A percentile compares a stretch with the other conserved stretches of the same genome.
Conservation (phyloP, 768 basidiomycete genomes). For the Boletus subparvulus region DNA sequence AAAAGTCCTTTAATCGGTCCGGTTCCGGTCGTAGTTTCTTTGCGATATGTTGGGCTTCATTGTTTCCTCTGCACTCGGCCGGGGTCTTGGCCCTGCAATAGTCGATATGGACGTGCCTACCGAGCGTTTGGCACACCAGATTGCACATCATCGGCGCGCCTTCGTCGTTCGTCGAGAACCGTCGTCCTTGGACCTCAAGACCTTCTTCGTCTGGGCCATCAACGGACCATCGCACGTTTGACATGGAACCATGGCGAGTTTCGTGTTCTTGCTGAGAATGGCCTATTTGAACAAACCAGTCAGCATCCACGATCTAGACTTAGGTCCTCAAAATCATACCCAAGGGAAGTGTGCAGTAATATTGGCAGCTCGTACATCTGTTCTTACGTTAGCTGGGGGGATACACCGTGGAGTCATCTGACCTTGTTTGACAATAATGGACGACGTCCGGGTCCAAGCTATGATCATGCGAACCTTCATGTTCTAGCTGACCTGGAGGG, state of each 20-base stretch:
- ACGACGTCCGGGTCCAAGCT: conserved; percentile 41
- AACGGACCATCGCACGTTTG: conserved; percentile 52
- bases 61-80: conserved; percentile 36
- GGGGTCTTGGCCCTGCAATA: conserved; percentile 45
- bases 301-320: not conserved
- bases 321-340: conserved; percentile 32
- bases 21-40: conserved; percentile 44
- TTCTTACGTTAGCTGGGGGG: not conserved
- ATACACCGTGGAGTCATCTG: conserved; percentile 3
- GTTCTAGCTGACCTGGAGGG: conserved; percentile 40
- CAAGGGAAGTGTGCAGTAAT: conserved; percentile 54
- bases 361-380: conserved; percentile 55
- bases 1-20: conserved; percentile 50
- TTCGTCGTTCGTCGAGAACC: conserved; percentile 50
- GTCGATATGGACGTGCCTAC: conserved; percentile 55
- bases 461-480: conserved; percentile 51
- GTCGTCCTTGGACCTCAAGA: conserved; percentile 52
- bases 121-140: conserved; percentile 49
- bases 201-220: conserved; percentile 48
- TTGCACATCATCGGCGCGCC: conserved; percentile 66
- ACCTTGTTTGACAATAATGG: conserved; percentile 55
- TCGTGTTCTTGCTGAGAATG: conserved; percentile 59
- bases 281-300: conserved; percentile 33
- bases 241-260: conserved; percentile 63
- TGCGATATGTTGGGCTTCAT: conserved; percentile 46